Conservation (phyloP, 805 yeast species). For the Saccharomycopsis babjevae region DNA sequence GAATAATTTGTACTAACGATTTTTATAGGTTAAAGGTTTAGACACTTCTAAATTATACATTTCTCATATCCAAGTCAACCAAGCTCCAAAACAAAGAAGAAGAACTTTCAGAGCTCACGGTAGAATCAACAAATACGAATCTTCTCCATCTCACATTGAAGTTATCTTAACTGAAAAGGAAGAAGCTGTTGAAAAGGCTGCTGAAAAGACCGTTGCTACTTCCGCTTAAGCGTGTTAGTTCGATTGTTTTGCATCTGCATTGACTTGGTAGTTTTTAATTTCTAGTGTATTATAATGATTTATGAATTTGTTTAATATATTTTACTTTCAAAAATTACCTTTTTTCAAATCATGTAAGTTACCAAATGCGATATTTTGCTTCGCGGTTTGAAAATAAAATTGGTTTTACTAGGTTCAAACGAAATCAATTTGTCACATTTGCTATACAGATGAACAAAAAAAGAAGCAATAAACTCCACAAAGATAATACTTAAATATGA, state of each 20-base stretch:
- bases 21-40: constrained; percentile 76
- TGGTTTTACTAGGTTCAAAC: no score
- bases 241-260: background rate
- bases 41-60: constrained; percentile 88
- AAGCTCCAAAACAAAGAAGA: constrained; percentile 99
- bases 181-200: constrained; percentile 88
- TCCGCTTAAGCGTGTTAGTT: constrained; percentile 12
- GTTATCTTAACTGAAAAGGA: constrained; percentile 90
- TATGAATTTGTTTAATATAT: background rate
- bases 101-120: constrained; percentile 99
- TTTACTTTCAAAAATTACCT: background rate
- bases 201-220: constrained; percentile 50
- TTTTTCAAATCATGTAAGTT: background rate
- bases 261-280: background rate
- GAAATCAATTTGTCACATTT: no score
- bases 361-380: background rate
- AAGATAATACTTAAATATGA: background rate
- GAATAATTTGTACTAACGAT: constrained; percentile 10
- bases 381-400: no score
- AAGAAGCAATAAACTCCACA: background rate
- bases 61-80: constrained; percentile 99
- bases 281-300: constrained; percentile 1
- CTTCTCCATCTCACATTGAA: constrained; percentile 98
- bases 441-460: no score
- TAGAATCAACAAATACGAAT: constrained; percentile 99